Evolutionary conservation across 2,329 filamentous ascomycete genomes (phyloP).

Genomic region (Penicillium hordei): DNA sequence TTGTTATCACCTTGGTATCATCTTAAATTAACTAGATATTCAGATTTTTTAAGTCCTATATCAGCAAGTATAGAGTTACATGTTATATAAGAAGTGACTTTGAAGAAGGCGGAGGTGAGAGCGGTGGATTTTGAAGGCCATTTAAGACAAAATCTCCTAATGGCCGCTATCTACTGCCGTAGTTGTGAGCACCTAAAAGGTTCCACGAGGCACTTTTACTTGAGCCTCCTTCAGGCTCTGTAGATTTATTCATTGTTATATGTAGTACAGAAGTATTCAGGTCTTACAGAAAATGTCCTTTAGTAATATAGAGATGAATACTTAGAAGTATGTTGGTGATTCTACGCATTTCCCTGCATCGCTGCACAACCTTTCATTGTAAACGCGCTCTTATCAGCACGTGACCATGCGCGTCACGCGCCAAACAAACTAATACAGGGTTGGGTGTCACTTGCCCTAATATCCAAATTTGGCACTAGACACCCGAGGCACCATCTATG

Average conservation of each 20-base stretch:
- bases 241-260: not conserved
- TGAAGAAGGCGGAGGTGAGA: not conserved
- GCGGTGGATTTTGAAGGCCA: not conserved
- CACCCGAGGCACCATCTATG: not conserved
- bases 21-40: not conserved
- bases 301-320: not conserved
- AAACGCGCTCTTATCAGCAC: conserved; percentile 4
- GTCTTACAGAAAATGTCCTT: not conserved
- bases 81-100: too few relatives aligned
- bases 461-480: not conserved
- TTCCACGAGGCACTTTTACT: not conserved
- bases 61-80: not conserved
- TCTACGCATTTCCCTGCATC: not conserved
- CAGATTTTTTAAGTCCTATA: not conserved
- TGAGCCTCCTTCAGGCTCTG: not conserved
- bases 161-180: not conserved
- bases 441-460: not conserved
- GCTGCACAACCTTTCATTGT: not conserved
- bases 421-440: not conserved
- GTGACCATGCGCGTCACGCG: conserved; percentile 1
- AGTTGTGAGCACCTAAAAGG: not conserved
- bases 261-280: not conserved
- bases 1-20: not conserved
- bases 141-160: rapidly evolving
- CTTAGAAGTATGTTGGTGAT: not conserved